Base-by-base conservation (phyloP, 2,329 filamentous ascomycete species). In the Fonsecaea multimorphosa region DNA sequence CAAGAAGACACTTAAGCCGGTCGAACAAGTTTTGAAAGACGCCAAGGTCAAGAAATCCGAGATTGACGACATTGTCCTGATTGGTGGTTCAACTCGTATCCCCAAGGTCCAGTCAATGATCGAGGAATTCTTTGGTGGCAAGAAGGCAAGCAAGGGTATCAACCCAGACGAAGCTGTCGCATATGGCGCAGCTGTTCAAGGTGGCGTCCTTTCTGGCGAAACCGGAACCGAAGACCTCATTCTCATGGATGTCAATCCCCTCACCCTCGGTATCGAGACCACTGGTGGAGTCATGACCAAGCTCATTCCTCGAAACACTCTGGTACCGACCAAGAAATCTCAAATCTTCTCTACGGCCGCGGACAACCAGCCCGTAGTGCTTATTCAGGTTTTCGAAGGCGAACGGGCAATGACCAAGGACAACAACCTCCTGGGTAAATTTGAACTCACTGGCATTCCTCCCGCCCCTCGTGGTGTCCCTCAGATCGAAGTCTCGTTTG, bases 81-180 rank as follows among this genome's bases (percentile, higher is more conserved):
- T 98, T 70, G 95, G 95, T 89, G 95, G 95, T 82, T 98, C 95
- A 68, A 98, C 95, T 72, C 94, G 95, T 91, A 98, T 99, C 74
- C 94, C 95, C 80, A 98, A 97, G 91, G 93, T 98, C 72, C 91
- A 96, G 84, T 80, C 87, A 74, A 89, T 98, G 78, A 91, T 98
- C 72, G 93, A 98, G 86, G 93, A 98, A 82, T 98, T 87, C 87
- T 98, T 98, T 80, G 84, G 78, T 74, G 90, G 93, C 81, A 98
- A 98, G 91, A 93, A 95, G 86, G 93, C 93, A 74, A 93, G 91
- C 87, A 98, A 98, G 92, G 92, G 93, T 83, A 97, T 99, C 80
- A 98, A 98, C 88, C 95, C 95, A 74, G 95, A 99, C 78, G 95
- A 98, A 86, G 95, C 95, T 83, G 95, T 98, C 74, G 95, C 95